phyloP scores from a whole-genome alignment of 108 stramenopile species.

The Skeletonema costatum region DNA sequence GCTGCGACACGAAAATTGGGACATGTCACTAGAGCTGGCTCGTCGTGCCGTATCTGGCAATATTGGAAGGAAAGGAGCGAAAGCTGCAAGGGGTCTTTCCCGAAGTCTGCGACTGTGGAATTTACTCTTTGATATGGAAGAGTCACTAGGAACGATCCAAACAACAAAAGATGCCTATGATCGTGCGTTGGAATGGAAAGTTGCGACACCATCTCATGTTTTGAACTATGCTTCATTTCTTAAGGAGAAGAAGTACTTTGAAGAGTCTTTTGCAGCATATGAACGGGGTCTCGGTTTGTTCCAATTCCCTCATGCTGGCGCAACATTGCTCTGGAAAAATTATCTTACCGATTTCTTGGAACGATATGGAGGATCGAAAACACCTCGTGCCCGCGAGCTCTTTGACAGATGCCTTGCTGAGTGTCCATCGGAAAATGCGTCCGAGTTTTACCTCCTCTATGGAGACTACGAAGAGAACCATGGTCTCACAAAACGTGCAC shows the following conservation, averaged over 20 bases:
- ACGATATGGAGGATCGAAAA: constrained; percentile 93
- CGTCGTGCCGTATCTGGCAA: constrained; percentile 58
- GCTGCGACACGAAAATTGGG: constrained; percentile 89
- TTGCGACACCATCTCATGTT: constrained; percentile 94
- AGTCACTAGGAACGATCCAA: constrained; percentile 93
- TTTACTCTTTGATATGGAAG: constrained; percentile 96
- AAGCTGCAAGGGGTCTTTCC: constrained; percentile 56
- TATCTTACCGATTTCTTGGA: constrained; percentile 89
- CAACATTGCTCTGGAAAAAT: constrained; percentile 85
- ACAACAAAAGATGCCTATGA: constrained; percentile 96
- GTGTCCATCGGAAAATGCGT: constrained; percentile 85
- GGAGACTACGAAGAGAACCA: constrained; percentile 95
- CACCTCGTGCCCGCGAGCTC: constrained; percentile 92
- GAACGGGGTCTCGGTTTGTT: constrained; percentile 93
- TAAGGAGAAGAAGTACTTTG: constrained; percentile 93
- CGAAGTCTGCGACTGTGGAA: constrained; percentile 89
- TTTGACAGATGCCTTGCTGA: constrained; percentile 91
- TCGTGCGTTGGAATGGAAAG: constrained; percentile 88
- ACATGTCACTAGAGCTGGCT: constrained; percentile 86
- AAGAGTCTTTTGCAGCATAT: constrained; percentile 92
- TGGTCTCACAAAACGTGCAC: constrained; percentile 92
- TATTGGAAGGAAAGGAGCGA: constrained; percentile 39
- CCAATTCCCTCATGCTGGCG: constrained; percentile 88
- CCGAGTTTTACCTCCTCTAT: constrained; percentile 89
- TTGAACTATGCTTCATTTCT: constrained; percentile 94